phyloP scores from a whole-genome alignment of 1,284 basidiomycete genomes.

The Papiliotrema nemorosa region DNA sequence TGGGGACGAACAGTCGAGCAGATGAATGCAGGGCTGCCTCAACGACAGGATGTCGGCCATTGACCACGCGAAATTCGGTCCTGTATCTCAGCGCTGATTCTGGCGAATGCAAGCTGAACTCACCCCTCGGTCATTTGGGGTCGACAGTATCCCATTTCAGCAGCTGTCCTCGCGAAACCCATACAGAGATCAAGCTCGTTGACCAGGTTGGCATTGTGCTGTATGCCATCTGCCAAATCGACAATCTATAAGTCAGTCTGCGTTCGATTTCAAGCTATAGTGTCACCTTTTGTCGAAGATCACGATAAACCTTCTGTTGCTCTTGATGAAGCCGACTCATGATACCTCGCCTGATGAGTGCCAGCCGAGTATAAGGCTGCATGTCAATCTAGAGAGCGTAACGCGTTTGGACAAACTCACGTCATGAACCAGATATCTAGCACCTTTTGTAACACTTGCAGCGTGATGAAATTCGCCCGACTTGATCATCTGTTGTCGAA shows the following conservation, averaged over 20 bases:
- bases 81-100: conserved; percentile 49
- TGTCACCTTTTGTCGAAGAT: conserved; percentile 12
- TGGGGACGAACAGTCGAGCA: conserved; percentile 76
- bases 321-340: neutral
- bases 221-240: conserved; percentile 56
- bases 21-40: conserved; percentile 77
- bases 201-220: conserved; percentile 71
- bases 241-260: conserved; percentile 57
- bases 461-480: conserved; percentile 22
- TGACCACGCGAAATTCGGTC: conserved; percentile 61
- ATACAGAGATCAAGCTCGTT: conserved; percentile 86
- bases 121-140: conserved; percentile 71
- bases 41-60: conserved; percentile 88
- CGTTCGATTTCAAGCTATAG: no score
- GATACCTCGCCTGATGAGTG: no score
- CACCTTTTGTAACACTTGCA: no score
- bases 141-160: conserved; percentile 70
- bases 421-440: neutral
- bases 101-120: conserved; percentile 36
- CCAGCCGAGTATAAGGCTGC: no score
- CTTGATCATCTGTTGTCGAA: conserved; percentile 8
- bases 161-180: conserved; percentile 76
- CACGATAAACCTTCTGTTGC: conserved; percentile 1
- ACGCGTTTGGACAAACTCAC: no score
- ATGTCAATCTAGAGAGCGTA: no score